Percentiles rank a stretch among this genome's conserved stretches.
Evolutionary conservation across 768 basidiomycete genomes (phyloP).

Genomic region (Boletus pseudopeckii): DNA sequence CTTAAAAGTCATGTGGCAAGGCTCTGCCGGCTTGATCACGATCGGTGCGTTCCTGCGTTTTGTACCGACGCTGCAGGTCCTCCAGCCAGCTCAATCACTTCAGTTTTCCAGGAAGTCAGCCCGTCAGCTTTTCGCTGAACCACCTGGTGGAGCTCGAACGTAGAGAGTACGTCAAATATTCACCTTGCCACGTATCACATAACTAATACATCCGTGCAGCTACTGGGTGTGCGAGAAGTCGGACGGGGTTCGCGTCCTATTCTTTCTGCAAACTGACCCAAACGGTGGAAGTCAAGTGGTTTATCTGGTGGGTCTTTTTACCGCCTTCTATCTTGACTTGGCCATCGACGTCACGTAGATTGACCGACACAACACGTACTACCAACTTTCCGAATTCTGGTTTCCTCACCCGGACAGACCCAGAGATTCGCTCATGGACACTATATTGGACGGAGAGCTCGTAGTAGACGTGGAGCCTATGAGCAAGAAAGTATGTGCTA

Average conservation of each 20-base stretch:
- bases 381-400: slow-evolving; percentile 67
- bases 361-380: slow-evolving; percentile 90
- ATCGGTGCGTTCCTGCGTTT: slow-evolving; percentile 45
- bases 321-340: neutral
- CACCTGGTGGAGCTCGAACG: slow-evolving; percentile 76
- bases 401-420: slow-evolving; percentile 88
- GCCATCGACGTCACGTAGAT: slow-evolving; percentile 51
- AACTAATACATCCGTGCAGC: slow-evolving; percentile 41
- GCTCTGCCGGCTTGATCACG: slow-evolving; percentile 61
- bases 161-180: slow-evolving; percentile 58
- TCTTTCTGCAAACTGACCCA: slow-evolving; percentile 67
- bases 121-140: slow-evolving; percentile 76
- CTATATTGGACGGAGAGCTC: slow-evolving; percentile 90
- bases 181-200: neutral
- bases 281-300: slow-evolving; percentile 52
- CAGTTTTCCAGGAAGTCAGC: slow-evolving; percentile 95
- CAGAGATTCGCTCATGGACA: slow-evolving; percentile 64
- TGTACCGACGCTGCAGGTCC: neutral
- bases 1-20: slow-evolving; percentile 59
- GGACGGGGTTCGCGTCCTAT: slow-evolving; percentile 88
- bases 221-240: slow-evolving; percentile 99
- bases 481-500: slow-evolving; percentile 57
- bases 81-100: slow-evolving; percentile 4
- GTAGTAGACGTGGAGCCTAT: slow-evolving; percentile 84
- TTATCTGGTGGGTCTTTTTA: slow-evolving; percentile 62